A percentile compares a stretch with the other conserved stretches of the same genome.
These are phyloP conservation scores for Debaryomyces tyrocola DNA, from an alignment of 805 yeast genomes.

Conservation along the genomic window DNA sequence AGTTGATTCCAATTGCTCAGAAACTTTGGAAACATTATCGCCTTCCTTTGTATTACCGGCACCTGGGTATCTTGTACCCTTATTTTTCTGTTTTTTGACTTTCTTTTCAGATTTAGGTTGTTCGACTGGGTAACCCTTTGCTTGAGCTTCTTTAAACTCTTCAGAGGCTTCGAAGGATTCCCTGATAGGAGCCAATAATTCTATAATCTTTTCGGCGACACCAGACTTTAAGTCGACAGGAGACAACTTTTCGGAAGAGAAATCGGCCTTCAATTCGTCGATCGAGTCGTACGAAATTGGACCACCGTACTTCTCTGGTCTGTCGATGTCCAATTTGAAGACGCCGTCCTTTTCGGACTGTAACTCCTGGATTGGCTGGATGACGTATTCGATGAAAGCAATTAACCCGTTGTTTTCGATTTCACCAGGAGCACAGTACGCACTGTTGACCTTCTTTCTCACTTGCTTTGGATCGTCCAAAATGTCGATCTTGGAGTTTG, in stretches of 20 bases:
- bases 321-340: conserved; percentile 71
- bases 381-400: conserved; percentile 79
- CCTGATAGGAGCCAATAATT: conserved; percentile 79
- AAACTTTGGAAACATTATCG: conserved; percentile 21
- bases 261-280: conserved; percentile 71
- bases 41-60: conserved; percentile 12
- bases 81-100: conserved; percentile 78
- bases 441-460: conserved; percentile 86
- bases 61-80: conserved; percentile 91
- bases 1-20: conserved; percentile 40
- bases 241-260: conserved; percentile 68
- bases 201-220: conserved; percentile 81
- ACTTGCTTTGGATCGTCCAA: conserved; percentile 86
- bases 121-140: conserved; percentile 82
- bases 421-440: conserved; percentile 92
- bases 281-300: conserved; percentile 70
- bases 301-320: conserved; percentile 98
- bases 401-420: conserved; percentile 89
- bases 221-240: conserved; percentile 96
- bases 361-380: conserved; percentile 83
- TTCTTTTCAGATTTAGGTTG: conserved; percentile 60
- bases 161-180: conserved; percentile 58
- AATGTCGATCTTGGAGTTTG: conserved; percentile 93
- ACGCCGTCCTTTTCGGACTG: conserved; percentile 52
- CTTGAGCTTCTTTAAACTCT: conserved; percentile 75